Conservation (phyloP, 371 early-diverging fungal genomes). For the Zancudomyces culisetae region DNA sequence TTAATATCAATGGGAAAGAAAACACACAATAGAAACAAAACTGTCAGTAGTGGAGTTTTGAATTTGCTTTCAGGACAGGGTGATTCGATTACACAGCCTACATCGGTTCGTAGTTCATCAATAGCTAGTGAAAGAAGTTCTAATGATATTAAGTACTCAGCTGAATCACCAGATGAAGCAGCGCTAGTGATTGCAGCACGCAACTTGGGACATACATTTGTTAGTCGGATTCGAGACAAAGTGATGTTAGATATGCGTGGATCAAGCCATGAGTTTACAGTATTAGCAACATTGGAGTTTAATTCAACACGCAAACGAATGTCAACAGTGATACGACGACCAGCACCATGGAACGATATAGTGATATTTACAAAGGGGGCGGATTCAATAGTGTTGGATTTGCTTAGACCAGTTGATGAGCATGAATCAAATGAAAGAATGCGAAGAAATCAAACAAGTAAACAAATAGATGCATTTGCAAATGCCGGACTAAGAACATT, state of each 20-base stretch:
- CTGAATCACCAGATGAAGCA: slow-evolving; percentile 75
- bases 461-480: slow-evolving; percentile 52
- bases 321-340: slow-evolving; percentile 69
- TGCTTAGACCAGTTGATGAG: slow-evolving; percentile 10
- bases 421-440: slow-evolving; percentile 24
- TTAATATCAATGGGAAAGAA: no score
- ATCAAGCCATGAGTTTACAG: slow-evolving; percentile 30
- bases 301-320: slow-evolving; percentile 86
- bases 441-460: slow-evolving; percentile 30
- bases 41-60: background rate
- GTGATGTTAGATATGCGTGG: slow-evolving; percentile 50
- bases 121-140: background rate
- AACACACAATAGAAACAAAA: slow-evolving; percentile 34
- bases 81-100: background rate
- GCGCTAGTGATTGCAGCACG: slow-evolving; percentile 71
- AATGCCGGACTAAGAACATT: slow-evolving; percentile 79
- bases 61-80: background rate
- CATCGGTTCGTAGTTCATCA: background rate
- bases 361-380: slow-evolving; percentile 90
- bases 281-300: slow-evolving; percentile 74
- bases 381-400: slow-evolving; percentile 67
- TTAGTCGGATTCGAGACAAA: slow-evolving; percentile 29
- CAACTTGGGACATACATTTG: slow-evolving; percentile 69
- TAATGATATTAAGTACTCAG: slow-evolving; percentile 23
- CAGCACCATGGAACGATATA: slow-evolving; percentile 57